phyloP scores from a whole-genome alignment of 2,329 filamentous ascomycete species.

The Penicillium sp. region DNA sequence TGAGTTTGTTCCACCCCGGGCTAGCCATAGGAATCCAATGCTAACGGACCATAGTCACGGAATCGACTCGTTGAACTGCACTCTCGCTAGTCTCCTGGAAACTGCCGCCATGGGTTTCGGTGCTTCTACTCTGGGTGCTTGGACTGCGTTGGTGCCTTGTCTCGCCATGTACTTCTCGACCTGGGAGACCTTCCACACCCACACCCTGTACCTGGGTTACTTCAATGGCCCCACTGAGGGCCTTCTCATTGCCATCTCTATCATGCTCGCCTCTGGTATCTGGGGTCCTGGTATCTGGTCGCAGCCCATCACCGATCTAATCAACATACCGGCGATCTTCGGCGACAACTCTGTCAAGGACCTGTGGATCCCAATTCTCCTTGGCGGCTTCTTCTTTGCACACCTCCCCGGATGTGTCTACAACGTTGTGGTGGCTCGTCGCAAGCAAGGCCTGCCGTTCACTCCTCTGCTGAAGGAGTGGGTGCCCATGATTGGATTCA shows the following conservation, averaged over 20 bases:
- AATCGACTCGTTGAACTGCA: slow-evolving; percentile 97
- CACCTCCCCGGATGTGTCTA: slow-evolving; percentile 89
- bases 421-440: slow-evolving; percentile 80
- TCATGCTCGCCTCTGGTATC: slow-evolving; percentile 86
- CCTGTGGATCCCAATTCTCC: slow-evolving; percentile 78
- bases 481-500: slow-evolving; percentile 87
- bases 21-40: slow-evolving; percentile 16
- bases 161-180: slow-evolving; percentile 99
- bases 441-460: slow-evolving; percentile 71
- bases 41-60: slow-evolving; percentile 67
- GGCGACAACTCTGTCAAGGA: slow-evolving; percentile 79
- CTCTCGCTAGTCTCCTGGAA: slow-evolving; percentile 85
- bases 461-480: slow-evolving; percentile 88
- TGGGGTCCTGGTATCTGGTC: slow-evolving; percentile 90
- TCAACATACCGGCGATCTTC: slow-evolving; percentile 68
- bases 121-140: slow-evolving; percentile 79
- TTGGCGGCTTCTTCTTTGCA: slow-evolving; percentile 66
- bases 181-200: slow-evolving; percentile 99
- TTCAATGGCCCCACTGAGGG: slow-evolving; percentile 98
- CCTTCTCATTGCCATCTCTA: slow-evolving; percentile 79
- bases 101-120: slow-evolving; percentile 93
- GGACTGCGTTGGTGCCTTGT: slow-evolving; percentile 88
- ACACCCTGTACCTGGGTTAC: slow-evolving; percentile 92
- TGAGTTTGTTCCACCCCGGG: slow-evolving; percentile 60
- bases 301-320: slow-evolving; percentile 69